Evolutionary conservation across 192 early-diverging fungal species (phyloP), one percentile per base, ranked within the genome.

Genomic region (Funneliformis mosseae): DNA sequence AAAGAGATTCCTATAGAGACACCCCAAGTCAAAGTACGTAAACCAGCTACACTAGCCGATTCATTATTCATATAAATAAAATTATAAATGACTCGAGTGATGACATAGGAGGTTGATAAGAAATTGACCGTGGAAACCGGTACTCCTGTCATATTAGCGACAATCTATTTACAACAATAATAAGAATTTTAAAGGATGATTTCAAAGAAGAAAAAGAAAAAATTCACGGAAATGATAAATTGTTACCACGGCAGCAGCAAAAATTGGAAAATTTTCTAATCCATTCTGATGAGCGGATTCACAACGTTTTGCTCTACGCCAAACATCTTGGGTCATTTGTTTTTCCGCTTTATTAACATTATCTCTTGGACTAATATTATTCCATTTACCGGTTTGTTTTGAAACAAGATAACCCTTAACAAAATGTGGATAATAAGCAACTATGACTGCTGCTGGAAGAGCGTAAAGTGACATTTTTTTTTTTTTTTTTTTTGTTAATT

Each of bases 281-380:
- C 85, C 83, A 60, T 86, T 86, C 55, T 25, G 21, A 55, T 86
- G 85, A 50, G 85, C 85, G 50, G 81, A 68, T 33, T 86, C 83
- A 71, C 81, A 76, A 76, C 85, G 82, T 78, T 86, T 86, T 46
- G 85, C 85, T 81, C 81, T 83, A 23, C 74, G 76, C 61, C 60
- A 83, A 6, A 74, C 61, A 23, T 70, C 75, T 78, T 86, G 81
- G 23, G 81, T 82, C 85, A 86, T 86, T 33, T 61, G 62, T 14
- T 2, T 64, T 80, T 86, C 81, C 27, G 80, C 50, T 55, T 80
- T 83, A 11, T 83, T 82, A 50, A 85, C 68, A 75, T 85, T 82
- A 14, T 77, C 81, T 41, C 84, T 70, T 33, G 84, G 84, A 45
- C 25, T 83, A 28, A 85, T 60, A 62, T 85, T 83, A 67, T 85